These are phyloP conservation scores for Quercus engelmannii DNA, from an alignment of 306 rosid species.

Conservation along the genomic window DNA sequence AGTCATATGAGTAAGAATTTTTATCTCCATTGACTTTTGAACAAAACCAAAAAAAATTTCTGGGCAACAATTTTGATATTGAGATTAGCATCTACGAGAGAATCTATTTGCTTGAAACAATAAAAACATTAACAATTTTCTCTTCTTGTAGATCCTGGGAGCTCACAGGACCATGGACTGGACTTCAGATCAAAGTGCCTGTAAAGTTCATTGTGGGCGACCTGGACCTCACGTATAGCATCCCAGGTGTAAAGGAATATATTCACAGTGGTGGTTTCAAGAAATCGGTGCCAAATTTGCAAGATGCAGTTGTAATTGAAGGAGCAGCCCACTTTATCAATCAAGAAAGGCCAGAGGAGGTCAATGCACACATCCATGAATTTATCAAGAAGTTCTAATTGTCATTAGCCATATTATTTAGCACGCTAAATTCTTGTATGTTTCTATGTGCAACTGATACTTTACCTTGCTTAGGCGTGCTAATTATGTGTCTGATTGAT, in stretches of 20 bases:
- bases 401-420: neutral
- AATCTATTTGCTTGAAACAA: neutral
- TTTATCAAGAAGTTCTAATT: conserved; percentile 59
- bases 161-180: conserved; percentile 67
- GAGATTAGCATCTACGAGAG: neutral
- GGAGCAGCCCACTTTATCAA: conserved; percentile 58
- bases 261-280: conserved; percentile 53
- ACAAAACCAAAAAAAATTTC: no score
- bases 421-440: neutral
- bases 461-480: neutral
- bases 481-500: no score
- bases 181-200: conserved; percentile 60
- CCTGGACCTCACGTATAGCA: conserved; percentile 47
- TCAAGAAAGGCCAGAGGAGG: conserved; percentile 59
- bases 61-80: neutral
- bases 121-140: neutral
- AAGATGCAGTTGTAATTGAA: conserved; percentile 56
- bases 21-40: no score
- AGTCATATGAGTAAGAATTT: no score
- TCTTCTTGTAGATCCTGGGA: conserved; percentile 69
- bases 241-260: conserved; percentile 58
- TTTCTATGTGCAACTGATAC: neutral
- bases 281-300: conserved; percentile 52
- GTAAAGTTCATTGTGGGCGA: conserved; percentile 65
- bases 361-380: conserved; percentile 43